Percentiles rank a stretch among this genome's conserved stretches.
Evolutionary conservation across 169 alveolate genomes (phyloP).

Genomic region (Babesia gibsoni): DNA sequence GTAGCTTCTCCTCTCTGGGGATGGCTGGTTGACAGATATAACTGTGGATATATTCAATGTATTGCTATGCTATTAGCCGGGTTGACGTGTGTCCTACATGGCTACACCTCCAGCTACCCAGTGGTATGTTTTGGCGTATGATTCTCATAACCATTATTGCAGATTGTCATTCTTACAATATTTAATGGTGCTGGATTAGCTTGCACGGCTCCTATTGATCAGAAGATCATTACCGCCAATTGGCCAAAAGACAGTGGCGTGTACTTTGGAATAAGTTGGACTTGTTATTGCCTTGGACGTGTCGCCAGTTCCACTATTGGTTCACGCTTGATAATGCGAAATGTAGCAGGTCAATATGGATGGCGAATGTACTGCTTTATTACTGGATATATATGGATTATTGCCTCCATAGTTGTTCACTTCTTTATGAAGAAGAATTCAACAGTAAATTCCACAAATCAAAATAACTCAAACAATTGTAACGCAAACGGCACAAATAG

Average conservation of each 20-base stretch:
- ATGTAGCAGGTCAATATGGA: background rate
- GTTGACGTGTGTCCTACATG: slow-evolving; percentile 75
- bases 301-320: slow-evolving; percentile 5
- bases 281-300: slow-evolving; percentile 44
- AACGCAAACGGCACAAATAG: no score
- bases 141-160: no score
- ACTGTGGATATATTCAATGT: slow-evolving; percentile 80
- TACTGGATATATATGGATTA: slow-evolving; percentile 11
- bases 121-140: slow-evolving; percentile 47
- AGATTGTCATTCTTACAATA: slow-evolving; percentile 33
- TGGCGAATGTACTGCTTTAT: slow-evolving; percentile 37
- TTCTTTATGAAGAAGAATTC: background rate
- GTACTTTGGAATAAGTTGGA: slow-evolving; percentile 36
- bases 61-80: slow-evolving; percentile 86
- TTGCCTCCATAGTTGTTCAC: background rate
- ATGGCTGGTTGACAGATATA: slow-evolving; percentile 79
- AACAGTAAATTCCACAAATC: no score
- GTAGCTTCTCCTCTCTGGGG: slow-evolving; percentile 89
- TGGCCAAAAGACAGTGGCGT: background rate
- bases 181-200: slow-evolving; percentile 45
- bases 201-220: slow-evolving; percentile 47
- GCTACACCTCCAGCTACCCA: slow-evolving; percentile 26
- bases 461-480: no score
- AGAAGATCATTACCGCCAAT: slow-evolving; percentile 29
- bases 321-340: background rate